phyloP scores from a whole-genome alignment of 1,284 basidiomycete species.

The Cystobasidiaceae sp. region DNA sequence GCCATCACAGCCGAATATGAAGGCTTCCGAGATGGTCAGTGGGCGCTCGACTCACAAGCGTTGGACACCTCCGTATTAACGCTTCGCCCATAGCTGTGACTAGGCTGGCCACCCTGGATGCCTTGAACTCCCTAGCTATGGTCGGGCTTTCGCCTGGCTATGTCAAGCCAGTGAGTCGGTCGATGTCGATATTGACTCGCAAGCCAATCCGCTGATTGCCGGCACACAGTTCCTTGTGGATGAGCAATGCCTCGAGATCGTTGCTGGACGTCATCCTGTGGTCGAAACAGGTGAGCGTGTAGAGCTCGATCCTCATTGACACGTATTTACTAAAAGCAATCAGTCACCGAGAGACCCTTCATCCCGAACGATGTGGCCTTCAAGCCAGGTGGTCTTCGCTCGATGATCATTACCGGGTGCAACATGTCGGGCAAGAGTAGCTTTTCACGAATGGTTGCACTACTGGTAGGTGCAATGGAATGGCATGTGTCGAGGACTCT shows the following conservation, averaged over 20 bases:
- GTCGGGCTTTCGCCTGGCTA: conserved; percentile 56
- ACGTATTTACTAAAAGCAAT: neutral
- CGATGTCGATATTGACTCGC: neutral
- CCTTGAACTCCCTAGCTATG: conserved; percentile 9
- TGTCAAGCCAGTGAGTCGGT: conserved; percentile 55
- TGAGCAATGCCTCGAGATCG: conserved; percentile 36
- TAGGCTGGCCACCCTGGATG: conserved; percentile 22
- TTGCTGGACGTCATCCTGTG: conserved; percentile 64
- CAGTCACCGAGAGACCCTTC: conserved; percentile 56
- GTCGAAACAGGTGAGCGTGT: conserved; percentile 78
- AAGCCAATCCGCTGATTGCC: neutral
- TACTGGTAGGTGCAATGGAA: conserved; percentile 57
- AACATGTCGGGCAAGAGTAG: conserved; percentile 52
- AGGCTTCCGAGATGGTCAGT: conserved; percentile 20
- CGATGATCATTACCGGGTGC: conserved; percentile 43
- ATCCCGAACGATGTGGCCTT: conserved; percentile 91
- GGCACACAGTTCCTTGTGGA: conserved; percentile 1
- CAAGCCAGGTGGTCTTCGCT: conserved; percentile 65
- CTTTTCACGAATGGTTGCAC: conserved; percentile 51
- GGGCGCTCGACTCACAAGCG: neutral
- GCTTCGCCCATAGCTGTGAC: neutral
- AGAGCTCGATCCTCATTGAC: conserved; percentile 51
- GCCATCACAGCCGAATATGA: conserved; percentile 21
- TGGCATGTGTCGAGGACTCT: neutral
- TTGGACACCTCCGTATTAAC: neutral